phyloP scores from a whole-genome alignment of 163 green algal species.

The Prototheca cutis region DNA sequence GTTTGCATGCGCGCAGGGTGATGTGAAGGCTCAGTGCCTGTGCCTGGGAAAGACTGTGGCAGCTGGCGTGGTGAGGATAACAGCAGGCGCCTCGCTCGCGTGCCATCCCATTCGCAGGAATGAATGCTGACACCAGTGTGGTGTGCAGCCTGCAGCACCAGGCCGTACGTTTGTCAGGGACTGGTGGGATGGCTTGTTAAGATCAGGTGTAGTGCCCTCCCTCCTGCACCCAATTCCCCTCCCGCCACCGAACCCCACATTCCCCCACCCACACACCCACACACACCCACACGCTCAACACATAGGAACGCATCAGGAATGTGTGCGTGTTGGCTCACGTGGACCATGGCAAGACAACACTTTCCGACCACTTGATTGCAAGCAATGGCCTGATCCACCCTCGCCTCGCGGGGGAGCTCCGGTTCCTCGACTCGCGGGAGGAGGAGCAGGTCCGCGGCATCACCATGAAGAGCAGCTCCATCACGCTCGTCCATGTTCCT shows the following conservation, averaged over 20 bases:
- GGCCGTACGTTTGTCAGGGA: neutral
- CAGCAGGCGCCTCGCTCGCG: too few relatives aligned
- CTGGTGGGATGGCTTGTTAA: neutral
- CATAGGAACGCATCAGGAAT: slow-evolving; percentile 85
- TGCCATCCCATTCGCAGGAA: too few relatives aligned
- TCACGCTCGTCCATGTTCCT: slow-evolving; percentile 82
- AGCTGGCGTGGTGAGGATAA: too few relatives aligned
- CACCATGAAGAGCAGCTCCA: slow-evolving; percentile 94
- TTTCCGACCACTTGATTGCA: slow-evolving; percentile 91
- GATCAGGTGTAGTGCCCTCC: too few relatives aligned
- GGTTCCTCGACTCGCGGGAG: slow-evolving; percentile 48
- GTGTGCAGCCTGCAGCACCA: neutral
- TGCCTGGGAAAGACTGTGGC: too few relatives aligned
- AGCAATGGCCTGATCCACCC: slow-evolving; percentile 94
- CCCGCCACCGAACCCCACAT: too few relatives aligned
- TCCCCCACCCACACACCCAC: too few relatives aligned
- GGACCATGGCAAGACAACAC: slow-evolving; percentile 98
- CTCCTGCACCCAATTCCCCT: too few relatives aligned
- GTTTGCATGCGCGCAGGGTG: too few relatives aligned
- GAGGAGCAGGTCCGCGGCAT: slow-evolving; percentile 87
- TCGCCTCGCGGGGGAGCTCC: slow-evolving; percentile 73
- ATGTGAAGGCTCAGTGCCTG: too few relatives aligned
- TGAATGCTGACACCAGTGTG: neutral
- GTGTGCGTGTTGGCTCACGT: slow-evolving; percentile 98
- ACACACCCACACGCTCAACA: too few relatives aligned